These are phyloP conservation scores for Sanguinoderma infundibulare DNA, from an alignment of 1,284 basidiomycete species.

Conservation along the genomic window DNA sequence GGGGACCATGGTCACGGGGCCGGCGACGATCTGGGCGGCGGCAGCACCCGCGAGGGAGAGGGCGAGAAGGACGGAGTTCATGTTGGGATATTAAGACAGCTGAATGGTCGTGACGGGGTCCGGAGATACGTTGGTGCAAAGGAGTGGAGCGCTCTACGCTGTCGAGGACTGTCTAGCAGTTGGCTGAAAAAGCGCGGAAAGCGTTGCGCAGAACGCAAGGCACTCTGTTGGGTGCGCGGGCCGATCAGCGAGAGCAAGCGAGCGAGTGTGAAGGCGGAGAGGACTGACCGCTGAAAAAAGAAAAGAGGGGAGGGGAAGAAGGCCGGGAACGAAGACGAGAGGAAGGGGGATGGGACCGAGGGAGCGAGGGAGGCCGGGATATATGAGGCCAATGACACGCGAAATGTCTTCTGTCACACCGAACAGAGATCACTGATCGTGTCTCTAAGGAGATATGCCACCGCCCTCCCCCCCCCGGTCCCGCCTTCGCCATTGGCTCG, in stretches of 20 bases:
- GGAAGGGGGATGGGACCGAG: constrained; percentile 30
- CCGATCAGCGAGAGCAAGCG: constrained; percentile 21
- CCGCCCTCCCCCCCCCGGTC: constrained; percentile 17
- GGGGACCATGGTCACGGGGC: constrained; percentile 54
- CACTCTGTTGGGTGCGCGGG: constrained; percentile 28
- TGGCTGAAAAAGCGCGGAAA: constrained; percentile 32
- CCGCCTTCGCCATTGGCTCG: constrained; percentile 19
- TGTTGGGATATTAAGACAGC: constrained; percentile 43
- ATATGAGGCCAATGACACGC: constrained; percentile 27
- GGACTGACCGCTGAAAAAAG: constrained; percentile 46
- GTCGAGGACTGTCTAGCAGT: constrained; percentile 41
- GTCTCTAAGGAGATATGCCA: constrained; percentile 40
- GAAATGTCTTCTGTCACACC: constrained; percentile 31
- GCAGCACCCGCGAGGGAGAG: constrained; percentile 60
- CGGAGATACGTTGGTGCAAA: constrained; percentile 45
- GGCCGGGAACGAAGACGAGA: constrained; percentile 39
- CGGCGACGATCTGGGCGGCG: constrained; percentile 55
- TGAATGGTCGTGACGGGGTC: constrained; percentile 29
- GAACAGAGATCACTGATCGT: constrained; percentile 36
- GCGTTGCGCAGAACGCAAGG: constrained; percentile 39
- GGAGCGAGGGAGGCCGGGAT: constrained; percentile 22
- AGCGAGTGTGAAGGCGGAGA: constrained; percentile 2
- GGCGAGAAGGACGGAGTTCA: constrained; percentile 65
- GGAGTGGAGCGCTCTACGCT: constrained; percentile 74
- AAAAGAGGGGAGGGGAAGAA: constrained; percentile 44